phyloP scores from a whole-genome alignment of 306 rosid species.

The Trifolium dubium region DNA sequence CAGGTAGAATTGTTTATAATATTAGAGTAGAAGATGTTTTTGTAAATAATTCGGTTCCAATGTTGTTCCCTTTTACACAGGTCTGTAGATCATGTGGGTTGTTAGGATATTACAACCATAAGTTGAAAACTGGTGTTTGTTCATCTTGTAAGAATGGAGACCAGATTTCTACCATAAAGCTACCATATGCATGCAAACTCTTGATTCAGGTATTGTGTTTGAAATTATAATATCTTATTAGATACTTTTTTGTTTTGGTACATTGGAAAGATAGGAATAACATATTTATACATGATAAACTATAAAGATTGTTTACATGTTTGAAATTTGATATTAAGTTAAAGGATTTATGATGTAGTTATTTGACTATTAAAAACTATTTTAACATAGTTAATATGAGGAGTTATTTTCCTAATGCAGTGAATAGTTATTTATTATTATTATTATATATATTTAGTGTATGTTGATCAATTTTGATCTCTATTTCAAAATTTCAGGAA shows the following conservation, averaged over 20 bases:
- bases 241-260: too few species aligned
- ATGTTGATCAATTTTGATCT: conserved; percentile 25
- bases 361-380: too few species aligned
- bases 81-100: conserved; percentile 78
- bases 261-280: too few species aligned
- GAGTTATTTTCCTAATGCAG: too few species aligned
- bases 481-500: conserved; percentile 60
- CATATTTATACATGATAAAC: too few species aligned
- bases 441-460: background rate
- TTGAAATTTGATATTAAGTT: too few species aligned
- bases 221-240: background rate
- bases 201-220: conserved; percentile 72
- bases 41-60: background rate
- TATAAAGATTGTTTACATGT: too few species aligned
- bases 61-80: background rate
- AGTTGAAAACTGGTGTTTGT: conserved; percentile 77
- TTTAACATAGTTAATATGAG: too few species aligned
- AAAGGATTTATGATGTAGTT: too few species aligned
- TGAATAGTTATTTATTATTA: too few species aligned
- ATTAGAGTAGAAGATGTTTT: background rate
- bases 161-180: conserved; percentile 74
- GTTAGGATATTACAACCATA: conserved; percentile 86
- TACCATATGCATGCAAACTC: conserved; percentile 98
- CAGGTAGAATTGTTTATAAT: background rate
- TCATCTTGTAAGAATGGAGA: conserved; percentile 88